These are phyloP conservation scores for Myriosclerotinia curreyana DNA, from an alignment of 2,329 filamentous ascomycete genomes.

Conservation along the genomic window DNA sequence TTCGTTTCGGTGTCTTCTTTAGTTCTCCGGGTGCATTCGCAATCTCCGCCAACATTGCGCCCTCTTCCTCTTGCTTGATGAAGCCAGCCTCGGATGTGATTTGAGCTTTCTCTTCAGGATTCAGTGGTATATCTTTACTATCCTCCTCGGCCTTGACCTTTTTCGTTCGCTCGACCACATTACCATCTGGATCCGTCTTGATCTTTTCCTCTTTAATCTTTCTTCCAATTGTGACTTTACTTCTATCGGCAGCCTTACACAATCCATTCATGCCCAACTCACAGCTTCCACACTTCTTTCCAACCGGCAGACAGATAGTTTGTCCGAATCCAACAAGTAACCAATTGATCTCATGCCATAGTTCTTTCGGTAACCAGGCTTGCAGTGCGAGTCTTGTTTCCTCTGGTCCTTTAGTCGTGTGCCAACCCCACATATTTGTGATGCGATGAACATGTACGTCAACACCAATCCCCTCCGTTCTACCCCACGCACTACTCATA, in stretches of 20 bases:
- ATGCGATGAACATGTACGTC: constrained; percentile 76
- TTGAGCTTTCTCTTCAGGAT: constrained; percentile 15
- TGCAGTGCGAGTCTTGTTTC: constrained; percentile 62
- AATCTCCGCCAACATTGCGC: constrained; percentile 23
- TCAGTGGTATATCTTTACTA: constrained; percentile 12
- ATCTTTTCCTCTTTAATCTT: constrained; percentile 47
- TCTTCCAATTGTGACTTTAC: constrained; percentile 57
- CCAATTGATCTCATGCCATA: constrained; percentile 74
- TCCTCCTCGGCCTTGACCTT: constrained; percentile 40
- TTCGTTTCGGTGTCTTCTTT: constrained; percentile 22
- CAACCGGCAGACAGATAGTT: constrained; percentile 65
- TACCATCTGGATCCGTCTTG: constrained; percentile 40
- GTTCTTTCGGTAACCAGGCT: constrained; percentile 64
- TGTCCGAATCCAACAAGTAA: constrained; percentile 71
- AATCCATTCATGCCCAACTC: constrained; percentile 71
- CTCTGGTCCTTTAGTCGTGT: constrained; percentile 63
- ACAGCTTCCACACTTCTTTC: constrained; percentile 75
- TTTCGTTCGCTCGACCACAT: constrained; percentile 35
- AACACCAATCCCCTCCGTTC: constrained; percentile 54
- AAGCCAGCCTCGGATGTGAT: background rate
- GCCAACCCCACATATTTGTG: constrained; percentile 72
- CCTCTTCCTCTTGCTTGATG: constrained; percentile 10
- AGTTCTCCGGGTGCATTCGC: constrained; percentile 27
- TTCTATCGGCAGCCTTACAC: constrained; percentile 69
- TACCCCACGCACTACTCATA: constrained; percentile 66